Evolutionary conservation across 1,284 basidiomycete genomes (phyloP), one percentile per base, ranked within the genome.

Genomic region (Marasmius sp.): DNA sequence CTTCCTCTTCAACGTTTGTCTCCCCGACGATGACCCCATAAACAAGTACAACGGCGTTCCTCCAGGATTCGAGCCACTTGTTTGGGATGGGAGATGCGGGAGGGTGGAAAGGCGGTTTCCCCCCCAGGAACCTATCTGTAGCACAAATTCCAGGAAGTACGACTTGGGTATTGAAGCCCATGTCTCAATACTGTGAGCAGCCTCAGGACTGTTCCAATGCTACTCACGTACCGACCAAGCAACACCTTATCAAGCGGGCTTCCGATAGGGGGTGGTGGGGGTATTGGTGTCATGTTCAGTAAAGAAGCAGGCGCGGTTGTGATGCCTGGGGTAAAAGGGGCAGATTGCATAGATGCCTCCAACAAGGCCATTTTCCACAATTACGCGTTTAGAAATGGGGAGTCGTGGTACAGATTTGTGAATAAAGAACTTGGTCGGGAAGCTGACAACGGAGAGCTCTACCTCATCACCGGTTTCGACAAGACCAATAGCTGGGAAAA

Each of bases 31-130:
- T 37, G 54, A 72, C 64, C 70, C 68, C 10, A 60, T 71, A 43
- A 72, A 75, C 57, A 61, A 51, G 8, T 59, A 53, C 27, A 37
- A 60, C 12, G 65, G 67, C 18, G 67, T 74, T 12, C 72, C 72
- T 9, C 65, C 66, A 9, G 65, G 60, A 6, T 73, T 74, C 53
- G 62, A 66, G 36, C 70, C 57, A 14, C 37, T 61, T 6, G 20
- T 38, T 16, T 20, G 18, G 53, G 59, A 27, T 20, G 18, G 53
- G n/a, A 34, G 47, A 4, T 52, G 14, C 8, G 22, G 20, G 11
- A 34, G 33, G 22, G 14, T 16, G 12, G 38, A 38, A 11, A 18
- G 20, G 6, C 18, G 41, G 0, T 53, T 37, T 48, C 20, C 34
- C 34, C 33, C 56, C 10, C 49, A 50, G 1, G 18, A 5, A n/a